Percentiles rank a stretch among this genome's conserved stretches.
Conservation (phyloP, 108 stramenopile species). For the Fragilaria radians region DNA sequence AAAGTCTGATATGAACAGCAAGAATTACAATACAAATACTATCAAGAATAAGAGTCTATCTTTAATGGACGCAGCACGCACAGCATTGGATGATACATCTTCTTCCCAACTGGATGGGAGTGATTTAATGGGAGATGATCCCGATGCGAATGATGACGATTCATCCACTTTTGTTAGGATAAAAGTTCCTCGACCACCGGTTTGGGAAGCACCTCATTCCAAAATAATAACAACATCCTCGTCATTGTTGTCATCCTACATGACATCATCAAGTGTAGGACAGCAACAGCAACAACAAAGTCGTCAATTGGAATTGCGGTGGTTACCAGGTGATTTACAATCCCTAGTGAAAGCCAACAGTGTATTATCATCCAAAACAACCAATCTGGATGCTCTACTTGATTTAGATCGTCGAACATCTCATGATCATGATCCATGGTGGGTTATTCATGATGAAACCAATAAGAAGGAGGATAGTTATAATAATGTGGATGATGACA, state of each 20-base stretch:
- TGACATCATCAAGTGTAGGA: too few species aligned
- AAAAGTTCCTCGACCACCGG: too few species aligned
- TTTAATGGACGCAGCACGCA: not conserved
- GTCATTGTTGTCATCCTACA: too few species aligned
- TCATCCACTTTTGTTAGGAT: too few species aligned
- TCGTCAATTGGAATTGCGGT: slow-evolving; percentile 29
- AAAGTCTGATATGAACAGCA: slow-evolving; percentile 18
- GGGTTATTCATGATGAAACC: slow-evolving; percentile 12
- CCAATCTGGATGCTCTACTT: slow-evolving; percentile 10
- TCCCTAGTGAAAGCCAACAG: slow-evolving; percentile 26
- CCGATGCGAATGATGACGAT: not conserved
- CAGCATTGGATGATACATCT: not conserved
- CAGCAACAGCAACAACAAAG: not conserved
- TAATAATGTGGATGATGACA: not conserved
- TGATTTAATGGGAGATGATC: not conserved
- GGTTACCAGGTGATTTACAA: slow-evolving; percentile 70
- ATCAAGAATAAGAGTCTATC: not conserved
- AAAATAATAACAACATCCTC: too few species aligned
- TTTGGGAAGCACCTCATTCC: too few species aligned
- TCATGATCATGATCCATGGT: slow-evolving; percentile 38
- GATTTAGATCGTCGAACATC: slow-evolving; percentile 35
- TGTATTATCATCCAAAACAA: not conserved
- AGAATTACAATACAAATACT: not conserved
- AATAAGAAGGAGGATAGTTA: not conserved
- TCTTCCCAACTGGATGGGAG: not conserved